These are phyloP conservation scores for Chaetomium sp. DNA, from an alignment of 2,329 filamentous ascomycete species.

Conservation along the genomic window DNA sequence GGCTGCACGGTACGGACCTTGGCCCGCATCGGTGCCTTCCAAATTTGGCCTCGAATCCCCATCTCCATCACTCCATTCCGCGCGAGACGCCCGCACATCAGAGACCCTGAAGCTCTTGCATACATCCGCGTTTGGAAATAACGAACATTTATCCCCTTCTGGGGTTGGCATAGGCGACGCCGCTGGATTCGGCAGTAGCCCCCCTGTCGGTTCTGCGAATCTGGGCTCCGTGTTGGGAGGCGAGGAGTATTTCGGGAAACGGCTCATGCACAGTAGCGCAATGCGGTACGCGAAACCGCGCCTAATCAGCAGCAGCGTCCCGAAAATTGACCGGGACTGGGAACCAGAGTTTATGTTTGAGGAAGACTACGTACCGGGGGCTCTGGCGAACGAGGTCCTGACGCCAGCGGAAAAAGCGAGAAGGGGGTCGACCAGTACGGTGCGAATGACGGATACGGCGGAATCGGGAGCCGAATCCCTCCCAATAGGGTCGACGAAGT, in stretches of 20 bases:
- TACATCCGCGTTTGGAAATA: constrained; percentile 61
- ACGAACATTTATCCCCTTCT: constrained; percentile 50
- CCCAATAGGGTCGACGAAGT: constrained; percentile 46
- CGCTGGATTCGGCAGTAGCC: constrained; percentile 40
- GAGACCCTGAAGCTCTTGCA: constrained; percentile 59
- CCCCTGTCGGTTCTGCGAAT: constrained; percentile 36
- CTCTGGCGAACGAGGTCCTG: constrained; percentile 55
- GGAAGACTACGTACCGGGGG: constrained; percentile 79
- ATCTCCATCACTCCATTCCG: constrained; percentile 62
- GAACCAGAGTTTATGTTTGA: constrained; percentile 70
- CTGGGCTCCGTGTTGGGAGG: constrained; percentile 47
- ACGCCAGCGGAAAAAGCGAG: constrained; percentile 62
- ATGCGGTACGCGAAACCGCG: constrained; percentile 58
- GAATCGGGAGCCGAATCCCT: constrained; percentile 36
- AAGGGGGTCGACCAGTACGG: constrained; percentile 43
- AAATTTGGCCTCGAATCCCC: constrained; percentile 87
- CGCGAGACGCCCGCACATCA: constrained; percentile 54
- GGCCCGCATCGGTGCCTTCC: constrained; percentile 86
- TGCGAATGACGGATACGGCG: constrained; percentile 41
- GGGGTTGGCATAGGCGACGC: constrained; percentile 27
- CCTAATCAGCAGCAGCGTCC: constrained; percentile 61
- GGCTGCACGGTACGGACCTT: constrained; percentile 80
- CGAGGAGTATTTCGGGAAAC: constrained; percentile 62
- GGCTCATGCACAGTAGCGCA: constrained; percentile 61
- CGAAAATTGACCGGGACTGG: constrained; percentile 59